Base-by-base conservation (phyloP, 139 green algal species). In the Chlorella sorokiniana region DNA sequence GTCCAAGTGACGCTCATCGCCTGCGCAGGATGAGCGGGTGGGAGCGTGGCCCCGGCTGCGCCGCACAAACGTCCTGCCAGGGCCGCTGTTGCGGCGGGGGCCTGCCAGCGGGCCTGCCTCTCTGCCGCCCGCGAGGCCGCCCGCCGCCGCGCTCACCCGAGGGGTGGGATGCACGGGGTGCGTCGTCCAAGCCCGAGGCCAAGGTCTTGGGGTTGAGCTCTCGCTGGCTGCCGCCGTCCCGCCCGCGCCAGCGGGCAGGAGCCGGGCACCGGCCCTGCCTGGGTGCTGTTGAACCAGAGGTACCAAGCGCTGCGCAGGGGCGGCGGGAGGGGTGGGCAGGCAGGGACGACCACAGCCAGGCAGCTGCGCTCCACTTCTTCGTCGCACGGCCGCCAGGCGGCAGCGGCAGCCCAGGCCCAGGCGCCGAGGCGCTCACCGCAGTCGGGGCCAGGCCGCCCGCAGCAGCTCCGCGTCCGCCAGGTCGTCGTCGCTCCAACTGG, bases 131-230 rank as follows among this genome's bases (percentile, higher is more conserved):
- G 2, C 14, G 20, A 11, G 23, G 51, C 14, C 37, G 38, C 31
- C 62, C 62, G 29, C 29, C 3, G 20, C 41, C 72, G 27, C 1
- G 10, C 48, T 0, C 29, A 71, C 79, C 68, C 35, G 86, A 89
- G 33, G 96, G 96, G 88, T 99, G 96, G 23, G 90, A 95, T 27
- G 96, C 94, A 1, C 96, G 89, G 0, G 96, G 96, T 74, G 94
- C 98, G 89, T 99, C 96, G 78, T 99, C 96, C 69, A 99, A 78
- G 7, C 95, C 95, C 29, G 90, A 95, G 5, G 93, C 93, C 1
- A 98, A 88, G 1, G 94, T 98, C 80, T 97, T 98, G 42, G 95
- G 95, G 83, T 99, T 99, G 38, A 99, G 91, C 88, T 99, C 93
- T 10, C 33, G 25, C 3, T 69, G 31, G 7, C 86, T 91, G 35